Evolutionary conservation across 1,139 yeast genomes (phyloP).

Genomic region (Yamadazyma atlantica): DNA sequence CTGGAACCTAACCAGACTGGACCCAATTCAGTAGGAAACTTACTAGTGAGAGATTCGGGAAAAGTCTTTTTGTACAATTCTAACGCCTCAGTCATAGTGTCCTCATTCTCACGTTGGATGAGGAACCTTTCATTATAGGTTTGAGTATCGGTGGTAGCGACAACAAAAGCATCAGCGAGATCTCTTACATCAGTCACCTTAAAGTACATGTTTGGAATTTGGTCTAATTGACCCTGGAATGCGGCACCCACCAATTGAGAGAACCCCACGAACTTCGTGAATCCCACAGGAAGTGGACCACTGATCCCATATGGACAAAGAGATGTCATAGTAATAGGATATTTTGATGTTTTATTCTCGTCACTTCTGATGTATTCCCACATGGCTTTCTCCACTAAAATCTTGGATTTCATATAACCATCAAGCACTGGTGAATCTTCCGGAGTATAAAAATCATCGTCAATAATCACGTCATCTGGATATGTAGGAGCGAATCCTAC

Average conservation of each 20-base stretch:
- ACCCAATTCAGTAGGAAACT: constrained; percentile 6
- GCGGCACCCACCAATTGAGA: background rate
- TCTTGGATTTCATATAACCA: constrained; percentile 16
- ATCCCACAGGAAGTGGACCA: constrained; percentile 17
- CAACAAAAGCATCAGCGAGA: constrained; percentile 16
- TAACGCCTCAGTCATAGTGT: background rate
- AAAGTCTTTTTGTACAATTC: constrained; percentile 2
- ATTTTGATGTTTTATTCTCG: constrained; percentile 8
- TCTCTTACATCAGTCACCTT: constrained; percentile 20
- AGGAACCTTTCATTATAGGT: constrained; percentile 14
- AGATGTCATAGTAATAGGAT: constrained; percentile 12
- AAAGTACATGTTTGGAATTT: background rate
- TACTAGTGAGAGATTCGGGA: constrained; percentile 4
- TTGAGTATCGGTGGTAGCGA: constrained; percentile 11
- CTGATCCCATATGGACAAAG: constrained; percentile 18
- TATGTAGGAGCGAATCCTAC: constrained; percentile 7
- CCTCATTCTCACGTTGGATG: constrained; percentile 5
- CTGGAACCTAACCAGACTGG: background rate
- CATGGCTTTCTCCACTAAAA: constrained; percentile 15
- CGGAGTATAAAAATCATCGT: constrained; percentile 9
- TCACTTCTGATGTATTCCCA: constrained; percentile 14
- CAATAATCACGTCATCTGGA: constrained; percentile 6
- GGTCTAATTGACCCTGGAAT: constrained; percentile 1
- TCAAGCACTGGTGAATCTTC: constrained; percentile 8
- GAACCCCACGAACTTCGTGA: constrained; percentile 5